These are phyloP conservation scores for Ensete ventricosum DNA, from an alignment of 176 grass and related monocot genomes.

Conservation along the genomic window DNA sequence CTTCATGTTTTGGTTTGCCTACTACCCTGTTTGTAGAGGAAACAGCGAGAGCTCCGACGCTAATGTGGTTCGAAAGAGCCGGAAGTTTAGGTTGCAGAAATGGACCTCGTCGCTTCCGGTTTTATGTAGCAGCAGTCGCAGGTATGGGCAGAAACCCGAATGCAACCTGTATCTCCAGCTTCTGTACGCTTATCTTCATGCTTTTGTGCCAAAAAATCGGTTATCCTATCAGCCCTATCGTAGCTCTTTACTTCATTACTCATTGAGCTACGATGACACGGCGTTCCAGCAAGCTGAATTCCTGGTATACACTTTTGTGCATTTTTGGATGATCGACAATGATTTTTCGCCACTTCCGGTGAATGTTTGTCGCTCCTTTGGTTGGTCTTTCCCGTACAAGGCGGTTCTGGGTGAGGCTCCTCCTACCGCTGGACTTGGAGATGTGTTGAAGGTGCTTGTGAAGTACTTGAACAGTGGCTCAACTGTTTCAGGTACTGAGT, in stretches of 20 bases:
- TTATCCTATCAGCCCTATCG: conserved; percentile 20
- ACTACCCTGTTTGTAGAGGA: conserved; percentile 49
- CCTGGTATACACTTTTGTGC: conserved; percentile 46
- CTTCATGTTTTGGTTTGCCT: conserved; percentile 98
- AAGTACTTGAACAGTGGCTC: conserved; percentile 44
- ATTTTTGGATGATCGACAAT: conserved; percentile 88
- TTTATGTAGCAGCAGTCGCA: conserved; percentile 28
- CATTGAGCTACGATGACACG: conserved; percentile 12
- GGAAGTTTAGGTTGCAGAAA: conserved; percentile 41
- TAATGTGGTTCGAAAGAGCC: not conserved
- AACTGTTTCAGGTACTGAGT: conserved; percentile 6
- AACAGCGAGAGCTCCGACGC: conserved; percentile 1
- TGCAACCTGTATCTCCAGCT: conserved; percentile 55
- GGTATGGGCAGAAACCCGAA: conserved; percentile 34
- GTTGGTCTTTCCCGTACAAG: conserved; percentile 16
- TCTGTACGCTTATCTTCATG: conserved; percentile 62
- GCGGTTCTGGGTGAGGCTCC: conserved; percentile 25
- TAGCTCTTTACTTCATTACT: conserved; percentile 35
- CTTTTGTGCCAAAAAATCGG: conserved; percentile 44
- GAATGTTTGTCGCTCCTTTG: conserved; percentile 23
- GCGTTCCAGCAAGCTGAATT: conserved; percentile 48
- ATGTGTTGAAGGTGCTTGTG: conserved; percentile 52
- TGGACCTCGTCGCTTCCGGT: conserved; percentile 55
- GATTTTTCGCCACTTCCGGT: conserved; percentile 66
- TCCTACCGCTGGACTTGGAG: conserved; percentile 56